Evolutionary conservation across 345 rosid species (phyloP).

Genomic region (Rhodomyrtus tomentosa): DNA sequence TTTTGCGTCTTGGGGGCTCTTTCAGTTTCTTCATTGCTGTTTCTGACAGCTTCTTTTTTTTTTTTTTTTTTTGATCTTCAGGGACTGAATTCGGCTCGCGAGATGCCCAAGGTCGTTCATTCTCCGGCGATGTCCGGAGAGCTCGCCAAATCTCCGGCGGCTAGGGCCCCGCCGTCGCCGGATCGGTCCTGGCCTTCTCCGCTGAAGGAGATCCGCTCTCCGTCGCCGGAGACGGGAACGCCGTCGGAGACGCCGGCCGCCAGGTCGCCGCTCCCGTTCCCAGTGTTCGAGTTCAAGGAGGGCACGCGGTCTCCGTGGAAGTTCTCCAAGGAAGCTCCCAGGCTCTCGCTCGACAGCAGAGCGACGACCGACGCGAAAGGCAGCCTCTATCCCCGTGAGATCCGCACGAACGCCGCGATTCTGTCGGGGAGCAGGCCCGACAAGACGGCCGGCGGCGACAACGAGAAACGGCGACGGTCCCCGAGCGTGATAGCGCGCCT

Average conservation of each 20-base stretch:
- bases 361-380: constrained; percentile 83
- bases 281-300: constrained; percentile 42
- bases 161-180: constrained; percentile 10
- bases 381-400: constrained; percentile 72
- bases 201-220: constrained; percentile 21
- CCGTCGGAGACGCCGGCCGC: constrained; percentile 16
- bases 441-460: constrained; percentile 4
- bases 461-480: constrained; percentile 42
- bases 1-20: neutral
- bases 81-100: constrained; percentile 22
- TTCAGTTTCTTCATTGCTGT: neutral
- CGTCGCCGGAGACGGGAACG: constrained; percentile 26
- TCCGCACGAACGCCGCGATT: constrained; percentile 38
- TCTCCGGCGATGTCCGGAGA: constrained; percentile 26
- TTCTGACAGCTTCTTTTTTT: neutral
- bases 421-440: constrained; percentile 16
- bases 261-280: constrained; percentile 30
- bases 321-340: constrained; percentile 79
- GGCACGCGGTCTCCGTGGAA: constrained; percentile 63
- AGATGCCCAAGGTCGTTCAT: constrained; percentile 5
- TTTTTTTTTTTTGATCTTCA: neutral
- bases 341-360: constrained; percentile 97
- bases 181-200: constrained; percentile 32
- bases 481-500: constrained; percentile 88
- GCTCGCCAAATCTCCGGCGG: constrained; percentile 17